Base-by-base conservation (phyloP, 2,329 filamentous ascomycete genomes). In the Apiospora aurea region DNA sequence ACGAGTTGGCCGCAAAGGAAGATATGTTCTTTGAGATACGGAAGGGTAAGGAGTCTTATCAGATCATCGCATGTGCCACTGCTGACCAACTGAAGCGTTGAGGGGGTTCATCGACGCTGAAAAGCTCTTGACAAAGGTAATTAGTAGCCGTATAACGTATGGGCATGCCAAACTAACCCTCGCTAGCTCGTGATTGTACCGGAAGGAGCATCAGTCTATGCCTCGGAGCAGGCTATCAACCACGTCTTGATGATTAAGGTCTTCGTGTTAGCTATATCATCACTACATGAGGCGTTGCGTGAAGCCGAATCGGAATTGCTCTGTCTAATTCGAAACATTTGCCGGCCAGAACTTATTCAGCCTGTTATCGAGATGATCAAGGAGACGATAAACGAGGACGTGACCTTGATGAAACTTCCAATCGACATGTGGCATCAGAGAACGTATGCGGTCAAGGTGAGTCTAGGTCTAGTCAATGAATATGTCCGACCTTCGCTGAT, bases 381-480 rank as follows among this genome's bases (percentile, higher is more conserved):
- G 64, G 83, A 86, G 18, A 89, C 89, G 0, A 91, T 99, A 75
- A 96, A 98, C 74, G 88, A 93, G 11, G 93, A 97, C 79, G 93
- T 95, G 0, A 89, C 87, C 0, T 97, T 93, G 76, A 92, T 94
- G 72, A 93, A 88, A 67, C 90, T 92, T 29, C 92, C 96, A 0
- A 86, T 98, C 5, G 96, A 98, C 74, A 85, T 97, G 71, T 89
- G 95, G 18, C 97, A 98, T 73, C 96, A 98, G 79, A 88, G 96
- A 74, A 94, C 93, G 0, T 98, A 97, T 83, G 96, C 96, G 29
- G 92, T 98, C 44, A 96, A 93, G 83, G 90, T 91, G 78, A 72
- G 75, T 24, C 14, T 8, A 21, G 51, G 75, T 24, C 14, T 8
- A 21, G 51, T 67, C 41, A 24, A 41, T 43, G 49, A 41, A 29